Base-by-base conservation (phyloP, 306 rosid species). In the Notholithocarpus densiflorus region DNA sequence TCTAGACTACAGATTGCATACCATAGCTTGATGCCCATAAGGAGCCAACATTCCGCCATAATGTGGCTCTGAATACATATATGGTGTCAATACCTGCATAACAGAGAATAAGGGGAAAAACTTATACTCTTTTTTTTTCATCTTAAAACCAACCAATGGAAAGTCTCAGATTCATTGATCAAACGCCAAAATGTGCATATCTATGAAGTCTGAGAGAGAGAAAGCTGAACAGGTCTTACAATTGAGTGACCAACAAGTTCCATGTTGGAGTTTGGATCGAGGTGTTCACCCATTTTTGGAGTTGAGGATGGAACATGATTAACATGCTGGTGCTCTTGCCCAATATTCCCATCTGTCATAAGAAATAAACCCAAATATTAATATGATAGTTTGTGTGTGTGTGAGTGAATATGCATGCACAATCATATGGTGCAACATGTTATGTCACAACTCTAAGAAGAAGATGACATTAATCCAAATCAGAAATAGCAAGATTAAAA, bases 161-260 rank as follows among this genome's bases (percentile, higher is more conserved):
- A 31, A 61, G 57, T 77, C n/a, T 31, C 43, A 77, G 60, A 79
- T 80, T 40, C 59, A 71, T 40, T 53, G 68, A 80, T 74, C 9
- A 24, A 48, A 48, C 13, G 15, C 75, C 43, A 21, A 59, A 64
- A 53, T 71, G 55, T 62, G 71, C 32, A 18, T 15, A 81, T 77
- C 20, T 9, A 29, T 40, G 54, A 7, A 32, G 72, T 48, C 59
- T 64, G 59, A 27, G 52, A 75, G 75, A 80, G 29, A 73, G 72
- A 57, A 62, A 74, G 59, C 76, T 4, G 69, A 76, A 79, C 72
- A 72, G 69, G 26, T 40, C 92, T 90, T 91, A 93, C 98, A 81
- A 86, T 76, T 40, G 98, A 90, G 83, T 88, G 98, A 77, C 91
- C 83, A 72, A 84, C 82, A 83, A 87, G 91, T 74, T 93, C 96